Evolutionary conservation across 2,329 filamentous ascomycete genomes (phyloP), one percentile per base, ranked within the genome.

Genomic region (Aspergillus pseudotamarii): DNA sequence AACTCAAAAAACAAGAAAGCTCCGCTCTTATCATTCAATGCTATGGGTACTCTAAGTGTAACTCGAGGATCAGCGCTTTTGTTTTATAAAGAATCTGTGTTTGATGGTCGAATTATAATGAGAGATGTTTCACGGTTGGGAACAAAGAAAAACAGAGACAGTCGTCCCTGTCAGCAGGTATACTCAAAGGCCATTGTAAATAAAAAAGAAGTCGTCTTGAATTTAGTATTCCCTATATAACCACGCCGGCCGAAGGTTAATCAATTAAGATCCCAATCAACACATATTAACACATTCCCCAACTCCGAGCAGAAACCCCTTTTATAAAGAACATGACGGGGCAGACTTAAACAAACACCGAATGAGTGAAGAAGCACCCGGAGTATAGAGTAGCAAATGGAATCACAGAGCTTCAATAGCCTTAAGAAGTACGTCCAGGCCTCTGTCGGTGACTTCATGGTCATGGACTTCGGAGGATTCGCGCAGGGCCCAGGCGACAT

Each of bases 401-500:
- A 32, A 51, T 77, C 73, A 88, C 69, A 88, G 73, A 23, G 80
- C 80, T 61, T 84, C 83, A 66, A 89, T 85, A 59, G 85, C 86
- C 71, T 81, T 84, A 54, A 83, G 80, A 68, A 89, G 70, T 32
- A 88, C 84, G 57, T 88, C 84, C 57, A 89, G 71, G 6, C 84
- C 83, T 63, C 80, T 78, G 62, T 85, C 83, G 4, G 78, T 80
- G 6, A 84, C 73, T 9, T 75, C 70, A 6, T 66, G 71, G 46
- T 75, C 76, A 23, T 78, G 71, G 3, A 63, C 61, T 46, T 60
- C 59, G 10, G 70, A 57, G 5, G 78, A 78, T 45, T 88, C 88
- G 41, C 88, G 88, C 30, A 97, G 80, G 61, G 95, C 79, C 80
- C 89, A 91, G 5, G 91, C 89, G 50, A 98, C 85, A 81, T 98